These are phyloP conservation scores for Trichoderma virens DNA, from an alignment of 495 filamentous ascomycete genomes.

Conservation along the genomic window DNA sequence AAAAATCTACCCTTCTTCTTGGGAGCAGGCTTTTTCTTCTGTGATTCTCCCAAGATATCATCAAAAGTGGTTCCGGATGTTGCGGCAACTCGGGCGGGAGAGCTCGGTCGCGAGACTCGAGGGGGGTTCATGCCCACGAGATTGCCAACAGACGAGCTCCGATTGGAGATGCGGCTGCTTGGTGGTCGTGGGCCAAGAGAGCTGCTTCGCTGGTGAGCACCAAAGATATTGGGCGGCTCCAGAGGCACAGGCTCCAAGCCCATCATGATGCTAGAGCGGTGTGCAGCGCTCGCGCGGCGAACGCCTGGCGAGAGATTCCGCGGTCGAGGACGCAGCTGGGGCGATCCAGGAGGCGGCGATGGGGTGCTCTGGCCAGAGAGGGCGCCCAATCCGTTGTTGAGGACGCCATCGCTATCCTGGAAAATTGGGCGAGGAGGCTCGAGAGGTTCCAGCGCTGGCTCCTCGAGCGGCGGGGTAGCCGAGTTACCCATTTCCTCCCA, in stretches of 20 bases:
- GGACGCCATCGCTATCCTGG: conserved; percentile 17
- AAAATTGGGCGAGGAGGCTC: conserved; percentile 30
- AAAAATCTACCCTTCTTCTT: conserved; percentile 13
- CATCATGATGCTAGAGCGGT: conserved; percentile 38
- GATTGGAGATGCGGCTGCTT: conserved; percentile 17
- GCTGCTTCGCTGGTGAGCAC: conserved; percentile 17
- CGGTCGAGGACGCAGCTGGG: conserved; percentile 23
- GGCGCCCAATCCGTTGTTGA: not conserved
- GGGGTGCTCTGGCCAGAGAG: not conserved
- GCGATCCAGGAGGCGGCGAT: conserved; percentile 20
- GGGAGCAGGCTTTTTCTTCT: not conserved
- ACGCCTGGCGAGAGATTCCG: conserved; percentile 25
- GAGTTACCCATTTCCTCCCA: conserved; percentile 38
- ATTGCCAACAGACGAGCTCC: conserved; percentile 24
- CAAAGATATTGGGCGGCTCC: not conserved
- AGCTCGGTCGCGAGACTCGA: conserved; percentile 15
- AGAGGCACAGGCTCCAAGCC: conserved; percentile 36
- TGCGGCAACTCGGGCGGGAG: not conserved
- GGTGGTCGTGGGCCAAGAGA: conserved; percentile 23
- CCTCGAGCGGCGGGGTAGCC: conserved; percentile 10
- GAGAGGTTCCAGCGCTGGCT: conserved; percentile 24
- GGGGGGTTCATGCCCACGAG: conserved; percentile 1
- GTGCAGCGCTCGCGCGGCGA: conserved; percentile 16
- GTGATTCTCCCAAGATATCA: conserved; percentile 9
- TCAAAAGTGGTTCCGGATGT: conserved; percentile 12